Evolutionary conservation across 176 grass and related monocot species (phyloP), one percentile per base, ranked within the genome.

Genomic region (Oryza rufipogon): DNA sequence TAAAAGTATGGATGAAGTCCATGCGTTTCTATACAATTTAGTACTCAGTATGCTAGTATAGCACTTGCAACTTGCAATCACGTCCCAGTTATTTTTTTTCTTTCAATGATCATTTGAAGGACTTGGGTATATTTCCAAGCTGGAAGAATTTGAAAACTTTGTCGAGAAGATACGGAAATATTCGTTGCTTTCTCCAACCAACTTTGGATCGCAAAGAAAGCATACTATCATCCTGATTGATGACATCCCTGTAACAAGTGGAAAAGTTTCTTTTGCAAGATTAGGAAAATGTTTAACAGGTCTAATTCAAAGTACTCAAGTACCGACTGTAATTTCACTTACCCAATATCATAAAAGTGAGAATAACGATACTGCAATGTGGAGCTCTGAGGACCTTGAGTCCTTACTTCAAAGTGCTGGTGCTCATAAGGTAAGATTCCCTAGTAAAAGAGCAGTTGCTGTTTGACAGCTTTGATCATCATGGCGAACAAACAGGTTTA

Each of bases 81-180:
- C 1, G 60, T 80, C 74, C 78, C 32, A 25, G 26, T 83, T 79
- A 68, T 26, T 75, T 63, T 76, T 19, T 81, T 44, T 66, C 66
- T 48, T 91, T 80, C 34, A 52, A 66, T 78, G 58, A 45, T 74
- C 70, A 23, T 74, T 85, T 84, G 76, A 76, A 98, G 96, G 89
- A 71, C 76, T 98, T 71, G 79, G 64, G 25, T 98, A 98, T 84
- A 71, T 90, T 70, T 98, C 96, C 58, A 98, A 98, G 87, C 88
- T 98, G 91, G 93, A 98, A 83, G 96, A 98, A 84, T 95, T 98
- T 77, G 93, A 92, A 81, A 93, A 75, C 77, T 98, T 93, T 77
- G 79, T 91, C 2, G 91, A 98, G 77, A 98, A 78, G 88, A 95
- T 88, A 90, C 85, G 93, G 75, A 98, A 95, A 77, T 95, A 95